phyloP scores from a whole-genome alignment of 345 rosid species.

The Cardamine occulta region DNA sequence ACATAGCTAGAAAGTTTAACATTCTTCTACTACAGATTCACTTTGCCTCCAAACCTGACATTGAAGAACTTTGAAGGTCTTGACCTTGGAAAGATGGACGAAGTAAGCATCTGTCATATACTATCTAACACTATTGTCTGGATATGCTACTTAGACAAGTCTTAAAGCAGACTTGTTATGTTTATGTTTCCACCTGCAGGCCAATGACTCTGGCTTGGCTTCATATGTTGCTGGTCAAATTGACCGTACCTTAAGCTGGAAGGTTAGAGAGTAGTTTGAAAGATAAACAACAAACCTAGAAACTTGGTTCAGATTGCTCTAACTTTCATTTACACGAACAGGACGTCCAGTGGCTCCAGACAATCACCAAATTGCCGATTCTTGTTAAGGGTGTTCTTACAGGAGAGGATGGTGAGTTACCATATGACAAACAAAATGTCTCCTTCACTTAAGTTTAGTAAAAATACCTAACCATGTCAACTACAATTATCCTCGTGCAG shows the following conservation, averaged over 20 bases:
- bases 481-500: conserved; percentile 45
- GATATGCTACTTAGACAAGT: not conserved
- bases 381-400: conserved; percentile 89
- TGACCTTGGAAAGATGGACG: conserved; percentile 89
- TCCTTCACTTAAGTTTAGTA: not conserved
- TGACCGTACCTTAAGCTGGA: conserved; percentile 89
- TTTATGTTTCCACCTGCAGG: conserved; percentile 49
- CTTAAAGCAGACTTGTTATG: not conserved
- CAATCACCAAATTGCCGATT: conserved; percentile 82
- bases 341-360: conserved; percentile 91
- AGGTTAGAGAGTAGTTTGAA: conserved; percentile 49
- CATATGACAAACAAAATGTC: conserved; percentile 17
- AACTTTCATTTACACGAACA: conserved; percentile 31
- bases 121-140: not conserved
- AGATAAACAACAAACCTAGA: not conserved
- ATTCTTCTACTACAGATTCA: conserved; percentile 55
- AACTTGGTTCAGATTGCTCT: conserved; percentile 1
- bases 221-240: conserved; percentile 92
- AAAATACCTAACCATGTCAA: conserved; percentile 1
- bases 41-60: conserved; percentile 80
- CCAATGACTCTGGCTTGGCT: conserved; percentile 83
- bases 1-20: not conserved
- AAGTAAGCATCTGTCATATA: conserved; percentile 46
- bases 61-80: conserved; percentile 93
- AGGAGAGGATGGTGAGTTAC: conserved; percentile 73